Conservation (phyloP, 2,329 filamentous ascomycete genomes). For the Diaporthe amygdali region DNA sequence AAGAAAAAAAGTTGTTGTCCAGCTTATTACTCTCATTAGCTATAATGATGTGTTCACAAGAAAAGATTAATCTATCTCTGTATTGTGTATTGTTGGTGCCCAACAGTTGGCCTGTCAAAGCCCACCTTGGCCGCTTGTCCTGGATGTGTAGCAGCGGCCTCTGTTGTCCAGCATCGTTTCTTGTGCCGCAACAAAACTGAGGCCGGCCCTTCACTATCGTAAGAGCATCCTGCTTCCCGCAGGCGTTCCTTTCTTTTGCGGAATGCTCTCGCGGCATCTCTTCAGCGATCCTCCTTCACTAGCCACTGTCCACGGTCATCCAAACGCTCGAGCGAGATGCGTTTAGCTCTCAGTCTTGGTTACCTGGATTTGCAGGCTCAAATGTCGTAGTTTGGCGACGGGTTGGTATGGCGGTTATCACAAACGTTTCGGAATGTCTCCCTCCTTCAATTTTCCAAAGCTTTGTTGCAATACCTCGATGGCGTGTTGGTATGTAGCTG, state of each 20-base stretch:
- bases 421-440: background rate
- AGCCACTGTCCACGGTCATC: background rate
- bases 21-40: background rate
- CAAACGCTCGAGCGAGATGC: background rate
- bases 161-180: background rate
- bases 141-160: background rate
- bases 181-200: background rate
- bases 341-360: background rate
- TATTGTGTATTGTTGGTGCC: background rate
- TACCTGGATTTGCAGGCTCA: background rate
- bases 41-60: background rate
- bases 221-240: background rate
- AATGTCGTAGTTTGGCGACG: background rate
- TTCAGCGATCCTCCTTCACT: background rate
- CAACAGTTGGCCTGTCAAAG: background rate
- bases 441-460: background rate
- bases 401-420: background rate
- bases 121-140: no score
- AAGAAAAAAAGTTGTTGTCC: background rate
- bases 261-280: background rate
- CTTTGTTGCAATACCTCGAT: background rate
- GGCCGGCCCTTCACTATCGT: background rate
- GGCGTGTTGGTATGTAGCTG: background rate
- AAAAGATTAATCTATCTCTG: background rate
- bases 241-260: background rate